phyloP scores from a whole-genome alignment of 2,329 filamentous ascomycete species.

The Stagonosporopsis vannaccii region DNA sequence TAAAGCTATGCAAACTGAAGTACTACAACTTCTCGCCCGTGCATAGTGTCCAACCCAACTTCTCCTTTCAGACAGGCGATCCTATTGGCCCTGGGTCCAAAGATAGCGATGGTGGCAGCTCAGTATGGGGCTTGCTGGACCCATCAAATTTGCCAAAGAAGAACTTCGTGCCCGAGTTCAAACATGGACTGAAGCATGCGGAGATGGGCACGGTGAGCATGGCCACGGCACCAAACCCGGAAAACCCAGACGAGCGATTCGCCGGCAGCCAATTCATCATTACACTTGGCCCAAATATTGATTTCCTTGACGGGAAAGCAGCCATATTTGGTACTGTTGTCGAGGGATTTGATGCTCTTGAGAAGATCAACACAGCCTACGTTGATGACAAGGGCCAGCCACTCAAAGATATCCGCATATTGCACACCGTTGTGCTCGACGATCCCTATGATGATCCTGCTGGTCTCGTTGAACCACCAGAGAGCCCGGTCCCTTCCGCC shows the following conservation, averaged over 20 bases:
- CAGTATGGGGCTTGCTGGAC: conserved; percentile 86
- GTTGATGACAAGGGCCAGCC: conserved; percentile 86
- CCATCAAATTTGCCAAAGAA: conserved; percentile 67
- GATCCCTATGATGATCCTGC: conserved; percentile 88
- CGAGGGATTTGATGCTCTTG: conserved; percentile 91
- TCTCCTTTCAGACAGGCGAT: conserved; percentile 96
- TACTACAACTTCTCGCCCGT: conserved; percentile 98
- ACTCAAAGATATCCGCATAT: conserved; percentile 91
- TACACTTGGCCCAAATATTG: conserved; percentile 86
- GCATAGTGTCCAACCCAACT: conserved; percentile 91
- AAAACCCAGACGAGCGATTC: conserved; percentile 80
- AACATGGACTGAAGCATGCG: conserved; percentile 85
- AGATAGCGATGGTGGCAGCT: conserved; percentile 89
- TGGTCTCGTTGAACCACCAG: conserved; percentile 76
- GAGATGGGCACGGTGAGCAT: conserved; percentile 95
- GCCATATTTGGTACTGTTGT: conserved; percentile 95
- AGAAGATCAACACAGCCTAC: conserved; percentile 91
- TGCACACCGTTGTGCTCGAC: conserved; percentile 90
- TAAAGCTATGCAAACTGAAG: conserved; percentile 98
- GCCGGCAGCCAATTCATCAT: conserved; percentile 94
- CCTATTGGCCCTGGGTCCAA: conserved; percentile 84
- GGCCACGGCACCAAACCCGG: conserved; percentile 82
- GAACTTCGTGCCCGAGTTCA: conserved; percentile 83
- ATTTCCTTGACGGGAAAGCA: conserved; percentile 91
- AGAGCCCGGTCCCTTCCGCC: conserved; percentile 81